These are phyloP conservation scores for Neofusicoccum kwambonambiense DNA, from an alignment of 2,329 filamentous ascomycete genomes.

Conservation along the genomic window DNA sequence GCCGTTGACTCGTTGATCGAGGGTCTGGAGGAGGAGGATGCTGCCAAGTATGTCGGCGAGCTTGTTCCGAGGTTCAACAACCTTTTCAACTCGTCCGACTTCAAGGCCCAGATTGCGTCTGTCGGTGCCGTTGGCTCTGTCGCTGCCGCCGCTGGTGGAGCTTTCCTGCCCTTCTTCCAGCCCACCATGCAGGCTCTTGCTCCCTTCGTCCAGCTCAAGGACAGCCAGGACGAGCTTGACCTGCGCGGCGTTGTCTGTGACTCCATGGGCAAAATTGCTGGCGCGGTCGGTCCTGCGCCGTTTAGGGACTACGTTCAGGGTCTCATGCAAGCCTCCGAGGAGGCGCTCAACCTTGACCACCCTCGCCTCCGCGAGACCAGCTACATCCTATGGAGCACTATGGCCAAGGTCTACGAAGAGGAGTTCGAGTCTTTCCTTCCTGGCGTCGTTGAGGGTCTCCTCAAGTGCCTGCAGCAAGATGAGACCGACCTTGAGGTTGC, in stretches of 20 bases:
- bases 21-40: slow-evolving; percentile 75
- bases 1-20: slow-evolving; percentile 90
- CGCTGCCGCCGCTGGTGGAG: slow-evolving; percentile 76
- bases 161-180: slow-evolving; percentile 89
- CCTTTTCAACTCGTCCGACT: slow-evolving; percentile 80
- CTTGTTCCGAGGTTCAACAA: slow-evolving; percentile 81
- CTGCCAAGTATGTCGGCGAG: slow-evolving; percentile 76
- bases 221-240: slow-evolving; percentile 84
- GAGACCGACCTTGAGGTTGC: slow-evolving; percentile 78
- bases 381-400: slow-evolving; percentile 93
- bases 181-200: slow-evolving; percentile 88
- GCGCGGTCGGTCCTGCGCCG: slow-evolving; percentile 77
- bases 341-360: slow-evolving; percentile 84
- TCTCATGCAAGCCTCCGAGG: slow-evolving; percentile 88
- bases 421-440: slow-evolving; percentile 76
- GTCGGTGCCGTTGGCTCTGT: slow-evolving; percentile 89
- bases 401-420: slow-evolving; percentile 90
- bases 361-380: slow-evolving; percentile 91
- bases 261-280: slow-evolving; percentile 87
- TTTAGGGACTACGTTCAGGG: slow-evolving; percentile 92
- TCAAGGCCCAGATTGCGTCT: slow-evolving; percentile 84
- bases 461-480: slow-evolving; percentile 84
- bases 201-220: slow-evolving; percentile 80
- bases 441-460: slow-evolving; percentile 75
- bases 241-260: slow-evolving; percentile 88